Conservation (phyloP, 169 alveolate genomes). For the Eimeria brunetti region DNA sequence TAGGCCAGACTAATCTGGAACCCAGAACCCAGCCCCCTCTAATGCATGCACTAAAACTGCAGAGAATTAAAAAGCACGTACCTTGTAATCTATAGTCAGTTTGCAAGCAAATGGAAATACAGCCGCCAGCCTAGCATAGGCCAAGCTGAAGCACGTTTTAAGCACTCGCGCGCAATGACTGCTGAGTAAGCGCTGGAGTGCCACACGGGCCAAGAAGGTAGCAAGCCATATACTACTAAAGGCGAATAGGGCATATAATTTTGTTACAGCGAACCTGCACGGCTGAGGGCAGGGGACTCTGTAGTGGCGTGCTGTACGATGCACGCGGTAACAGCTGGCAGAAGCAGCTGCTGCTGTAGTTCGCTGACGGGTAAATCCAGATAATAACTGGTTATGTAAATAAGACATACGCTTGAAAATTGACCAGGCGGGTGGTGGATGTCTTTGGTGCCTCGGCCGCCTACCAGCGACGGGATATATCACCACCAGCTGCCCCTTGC, state of each 20-base stretch:
- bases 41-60: not conserved
- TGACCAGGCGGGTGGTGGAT: not conserved
- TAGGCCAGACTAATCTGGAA: not conserved
- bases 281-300: not conserved
- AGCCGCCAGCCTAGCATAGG: not conserved
- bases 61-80: not conserved
- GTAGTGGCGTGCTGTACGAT: not conserved
- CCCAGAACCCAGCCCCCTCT: not conserved
- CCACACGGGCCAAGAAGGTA: not conserved
- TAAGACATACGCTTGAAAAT: not conserved
- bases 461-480: not conserved
- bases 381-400: not conserved
- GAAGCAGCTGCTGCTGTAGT: not conserved
- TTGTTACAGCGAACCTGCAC: not conserved
- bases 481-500: conserved; percentile 75
- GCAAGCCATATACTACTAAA: not conserved
- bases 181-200: not conserved
- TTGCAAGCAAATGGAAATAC: not conserved
- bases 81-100: not conserved
- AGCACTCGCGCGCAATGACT: not conserved
- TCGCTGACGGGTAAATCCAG: not conserved
- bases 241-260: not conserved
- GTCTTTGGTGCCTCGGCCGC: conserved; percentile 60
- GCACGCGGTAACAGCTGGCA: not conserved
- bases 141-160: not conserved